Evolutionary conservation across 768 basidiomycete species (phyloP).

Genomic region (Galerina marginata): DNA sequence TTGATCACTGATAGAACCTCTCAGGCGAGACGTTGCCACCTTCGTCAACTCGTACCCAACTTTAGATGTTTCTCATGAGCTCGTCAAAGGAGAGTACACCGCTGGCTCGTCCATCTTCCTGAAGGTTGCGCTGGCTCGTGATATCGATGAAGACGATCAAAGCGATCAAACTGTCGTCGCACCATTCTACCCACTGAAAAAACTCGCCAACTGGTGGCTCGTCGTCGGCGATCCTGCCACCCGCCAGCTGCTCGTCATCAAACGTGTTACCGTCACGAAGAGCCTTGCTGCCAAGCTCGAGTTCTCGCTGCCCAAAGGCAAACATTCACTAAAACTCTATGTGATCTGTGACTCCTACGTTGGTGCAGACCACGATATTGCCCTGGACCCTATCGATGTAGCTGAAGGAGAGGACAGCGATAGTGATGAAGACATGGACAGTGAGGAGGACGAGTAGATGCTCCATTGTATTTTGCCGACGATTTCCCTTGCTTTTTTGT

Average conservation of each 20-base stretch:
- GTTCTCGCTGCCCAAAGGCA: slow-evolving; percentile 85
- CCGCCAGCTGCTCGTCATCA: slow-evolving; percentile 83
- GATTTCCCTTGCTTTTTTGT: slow-evolving; percentile 10
- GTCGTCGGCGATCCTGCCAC: slow-evolving; percentile 86
- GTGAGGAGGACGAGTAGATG: slow-evolving; percentile 55
- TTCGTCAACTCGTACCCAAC: slow-evolving; percentile 98
- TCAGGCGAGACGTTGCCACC: slow-evolving; percentile 90
- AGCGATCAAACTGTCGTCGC: slow-evolving; percentile 89
- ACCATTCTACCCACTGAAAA: slow-evolving; percentile 89
- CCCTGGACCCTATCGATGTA: slow-evolving; percentile 81
- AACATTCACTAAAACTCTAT: slow-evolving; percentile 81
- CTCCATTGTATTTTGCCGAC: neutral
- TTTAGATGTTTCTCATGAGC: slow-evolving; percentile 86
- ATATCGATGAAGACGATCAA: slow-evolving; percentile 77
- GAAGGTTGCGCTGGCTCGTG: slow-evolving; percentile 79
- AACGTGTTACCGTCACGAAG: slow-evolving; percentile 91
- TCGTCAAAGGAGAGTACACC: slow-evolving; percentile 87
- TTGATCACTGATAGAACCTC: slow-evolving; percentile 20
- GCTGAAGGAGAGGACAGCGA: slow-evolving; percentile 91
- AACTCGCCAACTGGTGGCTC: slow-evolving; percentile 97
- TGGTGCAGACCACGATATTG: slow-evolving; percentile 92
- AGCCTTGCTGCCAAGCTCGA: slow-evolving; percentile 86
- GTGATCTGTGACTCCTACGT: slow-evolving; percentile 93
- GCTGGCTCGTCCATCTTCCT: slow-evolving; percentile 85
- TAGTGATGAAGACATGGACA: slow-evolving; percentile 78